Conservation (phyloP, 306 rosid genomes). For the Alnus rubra region DNA sequence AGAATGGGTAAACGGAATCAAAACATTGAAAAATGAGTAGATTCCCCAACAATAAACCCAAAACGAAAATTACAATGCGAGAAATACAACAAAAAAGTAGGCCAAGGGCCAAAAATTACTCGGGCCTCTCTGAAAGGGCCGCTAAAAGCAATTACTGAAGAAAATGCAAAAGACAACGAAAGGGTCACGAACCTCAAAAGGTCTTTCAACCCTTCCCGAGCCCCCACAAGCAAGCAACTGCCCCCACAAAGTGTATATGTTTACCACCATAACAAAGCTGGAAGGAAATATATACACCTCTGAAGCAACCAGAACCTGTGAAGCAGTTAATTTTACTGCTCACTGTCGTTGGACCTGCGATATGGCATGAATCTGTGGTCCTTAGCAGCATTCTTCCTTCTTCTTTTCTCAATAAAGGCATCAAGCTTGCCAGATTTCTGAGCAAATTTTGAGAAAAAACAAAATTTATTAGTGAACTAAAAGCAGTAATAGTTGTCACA, state of each 20-base stretch:
- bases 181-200: too few relatives aligned
- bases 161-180: too few relatives aligned
- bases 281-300: not conserved
- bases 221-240: too few relatives aligned
- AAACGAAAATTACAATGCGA: too few relatives aligned
- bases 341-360: constrained; percentile 40
- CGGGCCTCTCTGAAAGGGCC: too few relatives aligned
- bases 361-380: constrained; percentile 78
- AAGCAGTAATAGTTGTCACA: not conserved
- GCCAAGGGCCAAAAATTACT: too few relatives aligned
- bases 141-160: too few relatives aligned
- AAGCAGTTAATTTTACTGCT: constrained; percentile 3
- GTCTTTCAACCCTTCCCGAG: too few relatives aligned
- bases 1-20: too few relatives aligned
- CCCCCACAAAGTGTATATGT: not conserved
- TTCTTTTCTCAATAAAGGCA: constrained; percentile 63
- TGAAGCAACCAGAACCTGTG: not conserved
- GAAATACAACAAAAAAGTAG: too few relatives aligned
- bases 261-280: not conserved
- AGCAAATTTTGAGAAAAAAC: not conserved
- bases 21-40: too few relatives aligned
- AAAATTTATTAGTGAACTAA: not conserved
- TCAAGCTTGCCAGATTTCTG: constrained; percentile 79
- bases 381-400: constrained; percentile 85
- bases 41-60: too few relatives aligned